A percentile compares a stretch with the other conserved stretches of the same genome.
These are phyloP conservation scores for Paecilomyces variotii DNA, from an alignment of 2,329 filamentous ascomycete species.

Conservation along the genomic window DNA sequence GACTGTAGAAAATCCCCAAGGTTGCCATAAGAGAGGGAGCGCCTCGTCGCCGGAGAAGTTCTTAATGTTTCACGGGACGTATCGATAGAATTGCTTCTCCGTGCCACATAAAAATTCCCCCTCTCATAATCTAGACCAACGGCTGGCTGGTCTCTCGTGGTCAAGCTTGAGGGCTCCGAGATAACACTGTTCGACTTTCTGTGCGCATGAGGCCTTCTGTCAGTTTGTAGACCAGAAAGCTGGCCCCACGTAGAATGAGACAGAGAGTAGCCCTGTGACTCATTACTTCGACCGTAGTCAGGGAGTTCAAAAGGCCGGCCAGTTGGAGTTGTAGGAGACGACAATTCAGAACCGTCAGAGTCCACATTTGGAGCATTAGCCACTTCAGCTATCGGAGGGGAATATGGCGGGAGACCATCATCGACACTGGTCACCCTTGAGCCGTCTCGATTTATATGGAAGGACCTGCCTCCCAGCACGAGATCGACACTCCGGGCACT, in stretches of 20 bases:
- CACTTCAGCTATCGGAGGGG: constrained; percentile 1
- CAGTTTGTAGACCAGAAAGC: background rate
- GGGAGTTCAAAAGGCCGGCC: background rate
- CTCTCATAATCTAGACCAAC: background rate
- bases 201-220: background rate
- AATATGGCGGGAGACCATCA: constrained; percentile 12
- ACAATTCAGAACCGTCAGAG: background rate
- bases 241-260: background rate
- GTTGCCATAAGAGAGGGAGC: constrained; percentile 10
- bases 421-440: constrained; percentile 17
- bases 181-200: background rate
- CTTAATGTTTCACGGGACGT: constrained; percentile 9
- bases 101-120: background rate
- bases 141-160: background rate
- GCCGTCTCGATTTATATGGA: constrained; percentile 24
- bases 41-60: constrained; percentile 6
- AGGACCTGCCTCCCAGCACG: constrained; percentile 17
- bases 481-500: constrained; percentile 22
- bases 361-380: background rate
- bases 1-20: background rate
- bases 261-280: background rate
- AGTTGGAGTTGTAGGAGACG: constrained; percentile 1
- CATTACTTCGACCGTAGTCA: background rate
- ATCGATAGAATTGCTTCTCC: constrained; percentile 9
- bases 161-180: background rate